These are phyloP conservation scores for Dryas alaskensis DNA, from an alignment of 306 rosid genomes.

Conservation along the genomic window DNA sequence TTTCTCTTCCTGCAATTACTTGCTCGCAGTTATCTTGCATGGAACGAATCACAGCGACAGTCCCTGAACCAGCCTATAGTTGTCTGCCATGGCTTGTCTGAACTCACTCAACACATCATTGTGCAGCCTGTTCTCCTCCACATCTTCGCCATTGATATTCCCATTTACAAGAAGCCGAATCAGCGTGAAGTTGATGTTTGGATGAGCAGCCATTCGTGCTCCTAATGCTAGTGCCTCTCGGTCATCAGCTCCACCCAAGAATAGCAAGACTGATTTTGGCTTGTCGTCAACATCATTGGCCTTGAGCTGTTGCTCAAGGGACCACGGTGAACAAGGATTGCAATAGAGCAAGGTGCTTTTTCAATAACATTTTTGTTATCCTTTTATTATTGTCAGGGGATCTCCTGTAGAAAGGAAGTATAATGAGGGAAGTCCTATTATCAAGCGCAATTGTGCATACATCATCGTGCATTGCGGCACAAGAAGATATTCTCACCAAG, in stretches of 20 bases:
- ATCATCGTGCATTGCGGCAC: conserved; percentile 32
- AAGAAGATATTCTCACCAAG: conserved; percentile 18
- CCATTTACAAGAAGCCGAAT: conserved; percentile 24
- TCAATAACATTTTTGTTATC: conserved; percentile 26
- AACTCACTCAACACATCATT: conserved; percentile 22
- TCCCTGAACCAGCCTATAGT: conserved; percentile 27
- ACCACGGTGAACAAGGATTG: conserved; percentile 32
- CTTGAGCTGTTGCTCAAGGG: conserved; percentile 5
- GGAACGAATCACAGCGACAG: conserved; percentile 27
- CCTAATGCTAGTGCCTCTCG: conserved; percentile 37
- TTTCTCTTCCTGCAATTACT: conserved; percentile 32
- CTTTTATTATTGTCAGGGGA: conserved; percentile 4
- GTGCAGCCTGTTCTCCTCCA: conserved; percentile 19
- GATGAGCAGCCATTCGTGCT: conserved; percentile 31
- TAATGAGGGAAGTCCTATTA: conserved; percentile 21
- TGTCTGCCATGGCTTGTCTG: conserved; percentile 10
- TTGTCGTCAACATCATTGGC: background rate
- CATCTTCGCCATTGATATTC: background rate
- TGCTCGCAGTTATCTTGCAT: conserved; percentile 29
- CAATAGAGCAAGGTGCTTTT: conserved; percentile 39
- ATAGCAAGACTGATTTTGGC: conserved; percentile 2
- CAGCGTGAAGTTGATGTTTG: conserved; percentile 25
- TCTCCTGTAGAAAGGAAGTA: conserved; percentile 26
- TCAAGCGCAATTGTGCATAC: conserved; percentile 32
- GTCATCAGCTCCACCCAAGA: conserved; percentile 43